Evolutionary conservation across 164 flowering plant species (phyloP), one percentile per base, ranked within the genome.

Genomic region (Aristolochia fimbriata): DNA sequence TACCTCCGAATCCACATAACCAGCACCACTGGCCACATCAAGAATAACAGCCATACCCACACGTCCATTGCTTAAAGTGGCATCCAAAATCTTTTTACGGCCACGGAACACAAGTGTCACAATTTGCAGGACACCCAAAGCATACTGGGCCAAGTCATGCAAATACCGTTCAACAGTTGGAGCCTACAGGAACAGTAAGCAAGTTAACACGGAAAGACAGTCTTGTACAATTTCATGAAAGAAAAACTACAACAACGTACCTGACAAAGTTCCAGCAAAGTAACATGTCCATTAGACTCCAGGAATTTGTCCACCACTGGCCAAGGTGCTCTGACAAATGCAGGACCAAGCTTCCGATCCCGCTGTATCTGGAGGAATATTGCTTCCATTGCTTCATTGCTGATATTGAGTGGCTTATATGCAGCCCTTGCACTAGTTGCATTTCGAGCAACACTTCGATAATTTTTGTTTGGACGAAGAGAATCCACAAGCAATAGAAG

Each of bases 81-180:
- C 87, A 83, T 70, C 83, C 0, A 93, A 85, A 66, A 93, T 78
- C 73, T 70, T 70, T 75, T 83, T 91, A 60, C 97, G 95, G 70
- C 95, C 80, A 65, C 70, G 73, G 43, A 92, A 91, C 24, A 83
- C 91, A 70, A 91, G 68, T 22, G 97, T 88, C 21, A 90, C 87
- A 69, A 93, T 86, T 63, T 91, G 97, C 67, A 93, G 69, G 60
- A 93, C 91, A 70, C 97, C 95, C 71, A 93, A 72, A n/a, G 99
- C 96, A 84, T 90, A 91, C 68, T 93, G 99, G 73, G 87, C 96
- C 79, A 91, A 76, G 66, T 93, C 99, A 64, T 85, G 97, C 85
- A 93, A 74, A 71, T 88, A 91, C 14, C 99, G 88, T 55, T 93
- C 99, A 63, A 76, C 92, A n/a, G 97, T 83, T 27, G 97, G 97